Base-by-base conservation (phyloP, 352 stramenopile species). In the Globisporangium lucens region DNA sequence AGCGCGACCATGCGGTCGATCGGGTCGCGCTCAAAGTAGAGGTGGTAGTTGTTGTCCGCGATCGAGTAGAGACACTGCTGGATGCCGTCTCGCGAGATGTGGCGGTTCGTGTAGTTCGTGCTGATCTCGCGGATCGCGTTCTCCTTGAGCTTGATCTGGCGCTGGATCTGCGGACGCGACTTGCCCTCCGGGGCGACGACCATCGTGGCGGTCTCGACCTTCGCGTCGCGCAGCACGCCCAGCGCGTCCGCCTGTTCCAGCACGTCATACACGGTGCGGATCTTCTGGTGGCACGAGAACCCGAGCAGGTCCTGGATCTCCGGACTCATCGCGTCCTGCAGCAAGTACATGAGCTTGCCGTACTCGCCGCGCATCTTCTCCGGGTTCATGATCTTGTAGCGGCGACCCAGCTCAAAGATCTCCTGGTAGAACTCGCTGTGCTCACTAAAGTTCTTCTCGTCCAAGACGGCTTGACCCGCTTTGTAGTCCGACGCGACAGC, bases 381-480 rank as follows among this genome's bases (percentile, higher is more conserved):
- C 6, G 97, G 97, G 80, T 99, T 99, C 94, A 98, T 98, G 69
- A 99, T 98, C 81, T 99, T 99, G 81, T 99, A 98, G 41, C 97
- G 85, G 49, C 97, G 80, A 10, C 90, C 94, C 20, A 99, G 79
- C 76, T 99, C 97, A 69, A 99, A 98, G 47, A 94, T 81, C 59
- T 93, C 85, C 55, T 94, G 90, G 63, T 97, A 98, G 33, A 98
- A 96, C 22, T 78, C 75, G 56, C 89, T 81, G 68, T 97, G 88
- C 43, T 97, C 83, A 20, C 72, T 78, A 69, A 98, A 98, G 51
- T 94, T 95, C 71, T 95, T 97, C 41, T 97, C 85, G 10, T 94
- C 82, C 20, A 97, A 73, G 60, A 97, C 78, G 7, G 73, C 71
- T 72, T 98, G 92, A 33, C 95, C 95, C 10, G 80, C 72, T 29